Percentiles rank a stretch among this genome's conserved stretches.
phyloP scores from a whole-genome alignment of 805 yeast species.

The Candida wancherniae region DNA sequence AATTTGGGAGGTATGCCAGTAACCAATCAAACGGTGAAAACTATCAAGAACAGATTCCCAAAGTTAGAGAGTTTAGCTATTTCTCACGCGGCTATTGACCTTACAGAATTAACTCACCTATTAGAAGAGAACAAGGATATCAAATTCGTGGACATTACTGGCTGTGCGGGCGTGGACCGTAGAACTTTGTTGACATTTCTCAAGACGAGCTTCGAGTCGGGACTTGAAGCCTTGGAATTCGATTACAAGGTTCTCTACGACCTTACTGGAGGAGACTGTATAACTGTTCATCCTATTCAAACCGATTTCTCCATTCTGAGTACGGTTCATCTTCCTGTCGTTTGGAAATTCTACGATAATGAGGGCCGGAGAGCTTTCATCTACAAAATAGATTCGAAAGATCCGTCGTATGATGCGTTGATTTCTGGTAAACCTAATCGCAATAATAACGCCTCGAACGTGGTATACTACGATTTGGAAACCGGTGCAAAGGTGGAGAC shows the following conservation, averaged over 20 bases:
- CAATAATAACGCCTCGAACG: conserved; percentile 23
- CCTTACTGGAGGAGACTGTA: conserved; percentile 35
- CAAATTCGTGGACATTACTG: conserved; percentile 61
- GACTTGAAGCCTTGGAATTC: conserved; percentile 60
- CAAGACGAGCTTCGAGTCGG: conserved; percentile 22
- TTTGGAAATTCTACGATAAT: conserved; percentile 52
- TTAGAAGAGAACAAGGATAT: conserved; percentile 32
- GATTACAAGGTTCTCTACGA: conserved; percentile 53
- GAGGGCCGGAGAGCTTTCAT: conserved; percentile 84
- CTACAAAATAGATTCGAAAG: conserved; percentile 39
- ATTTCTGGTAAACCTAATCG: conserved; percentile 10
- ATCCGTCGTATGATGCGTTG: conserved; percentile 30
- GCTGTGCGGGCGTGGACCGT: conserved; percentile 53
- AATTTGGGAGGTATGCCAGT: conserved; percentile 67
- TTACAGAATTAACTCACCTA: conserved; percentile 34
- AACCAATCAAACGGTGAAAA: conserved; percentile 31
- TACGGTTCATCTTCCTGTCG: conserved; percentile 24
- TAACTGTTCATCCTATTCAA: conserved; percentile 27
- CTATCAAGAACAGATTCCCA: conserved; percentile 37
- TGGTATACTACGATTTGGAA: conserved; percentile 56
- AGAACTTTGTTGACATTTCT: conserved; percentile 44
- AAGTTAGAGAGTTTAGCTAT: conserved; percentile 40
- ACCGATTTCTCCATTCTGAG: conserved; percentile 24
- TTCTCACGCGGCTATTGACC: conserved; percentile 33
- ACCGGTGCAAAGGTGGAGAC: conserved; percentile 58